Conservation (phyloP, 176 grass and related monocot genomes). For the maize (Zea mays) region DNA sequence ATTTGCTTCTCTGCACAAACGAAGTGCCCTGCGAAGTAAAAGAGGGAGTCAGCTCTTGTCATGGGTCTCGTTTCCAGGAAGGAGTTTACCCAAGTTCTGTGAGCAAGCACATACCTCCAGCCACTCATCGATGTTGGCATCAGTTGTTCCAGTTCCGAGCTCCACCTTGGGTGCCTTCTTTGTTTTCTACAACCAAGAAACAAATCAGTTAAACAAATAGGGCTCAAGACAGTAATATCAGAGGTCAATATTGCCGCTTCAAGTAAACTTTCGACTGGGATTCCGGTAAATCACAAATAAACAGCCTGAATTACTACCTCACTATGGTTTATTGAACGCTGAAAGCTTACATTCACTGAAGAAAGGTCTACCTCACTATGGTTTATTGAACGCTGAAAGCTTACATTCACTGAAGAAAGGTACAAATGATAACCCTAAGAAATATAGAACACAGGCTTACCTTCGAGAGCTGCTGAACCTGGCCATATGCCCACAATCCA, state of each 20-base stretch:
- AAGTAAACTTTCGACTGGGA: not conserved
- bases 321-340: not conserved
- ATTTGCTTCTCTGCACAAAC: conserved; percentile 54
- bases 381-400: not conserved
- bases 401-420: not conserved
- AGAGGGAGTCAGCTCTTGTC: not conserved
- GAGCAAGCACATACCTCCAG: conserved; percentile 58
- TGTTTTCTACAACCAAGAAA: conserved; percentile 63
- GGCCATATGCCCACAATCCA: conserved; percentile 88
- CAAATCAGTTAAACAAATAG: not conserved
- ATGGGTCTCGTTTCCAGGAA: not conserved
- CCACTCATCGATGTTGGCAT: conserved; percentile 91
- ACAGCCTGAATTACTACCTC: not conserved
- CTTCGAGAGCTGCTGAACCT: conserved; percentile 91
- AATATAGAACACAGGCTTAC: conserved; percentile 38
- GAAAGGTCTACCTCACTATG: not conserved
- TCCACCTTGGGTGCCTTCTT: conserved; percentile 90
- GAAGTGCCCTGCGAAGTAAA: conserved; percentile 61
- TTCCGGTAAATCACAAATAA: too few species aligned
- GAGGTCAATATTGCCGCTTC: too few species aligned
- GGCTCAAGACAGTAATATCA: too few species aligned
- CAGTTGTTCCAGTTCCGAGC: conserved; percentile 73
- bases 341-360: not conserved
- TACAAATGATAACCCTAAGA: not conserved
- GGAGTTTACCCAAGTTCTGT: not conserved